Percentiles rank a stretch among this genome's conserved stretches.
Evolutionary conservation across 108 stramenopile species (phyloP).

Genomic region (Nitzschia sp.): DNA sequence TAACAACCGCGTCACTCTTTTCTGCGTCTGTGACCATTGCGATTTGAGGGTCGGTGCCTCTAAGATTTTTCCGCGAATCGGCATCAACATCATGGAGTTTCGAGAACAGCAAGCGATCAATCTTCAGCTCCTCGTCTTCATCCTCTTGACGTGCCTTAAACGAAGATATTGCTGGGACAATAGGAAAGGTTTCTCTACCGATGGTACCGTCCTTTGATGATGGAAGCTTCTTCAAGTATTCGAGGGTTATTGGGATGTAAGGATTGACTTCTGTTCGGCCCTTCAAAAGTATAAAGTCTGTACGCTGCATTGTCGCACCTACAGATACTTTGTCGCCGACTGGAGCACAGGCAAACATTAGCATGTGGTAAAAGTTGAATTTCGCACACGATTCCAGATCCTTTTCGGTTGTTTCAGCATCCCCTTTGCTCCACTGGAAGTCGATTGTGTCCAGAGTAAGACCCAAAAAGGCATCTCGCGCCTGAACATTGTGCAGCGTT

Average conservation of each 20-base stretch:
- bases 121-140: constrained; percentile 60
- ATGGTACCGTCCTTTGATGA: constrained; percentile 1
- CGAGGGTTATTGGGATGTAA: constrained; percentile 28
- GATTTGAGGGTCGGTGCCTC: constrained; percentile 61
- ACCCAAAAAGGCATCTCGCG: constrained; percentile 11
- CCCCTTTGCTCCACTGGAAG: constrained; percentile 3
- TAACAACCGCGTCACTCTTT: constrained; percentile 40
- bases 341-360: constrained; percentile 24
- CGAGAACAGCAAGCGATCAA: constrained; percentile 27
- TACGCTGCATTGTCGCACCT: constrained; percentile 20
- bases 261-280: constrained; percentile 38
- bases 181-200: constrained; percentile 51
- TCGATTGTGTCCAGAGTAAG: constrained; percentile 11
- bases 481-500: background rate
- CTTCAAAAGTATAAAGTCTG: constrained; percentile 20
- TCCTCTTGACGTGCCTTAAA: constrained; percentile 76
- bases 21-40: constrained; percentile 56
- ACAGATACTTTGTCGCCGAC: constrained; percentile 6
- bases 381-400: background rate
- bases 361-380: constrained; percentile 9
- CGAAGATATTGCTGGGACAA: constrained; percentile 65
- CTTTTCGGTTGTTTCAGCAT: background rate
- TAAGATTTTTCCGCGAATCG: constrained; percentile 31
- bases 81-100: constrained; percentile 18
- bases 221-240: constrained; percentile 3